These are phyloP conservation scores for Aspergillus brasiliensis DNA, from an alignment of 2,329 filamentous ascomycete genomes.

Conservation along the genomic window DNA sequence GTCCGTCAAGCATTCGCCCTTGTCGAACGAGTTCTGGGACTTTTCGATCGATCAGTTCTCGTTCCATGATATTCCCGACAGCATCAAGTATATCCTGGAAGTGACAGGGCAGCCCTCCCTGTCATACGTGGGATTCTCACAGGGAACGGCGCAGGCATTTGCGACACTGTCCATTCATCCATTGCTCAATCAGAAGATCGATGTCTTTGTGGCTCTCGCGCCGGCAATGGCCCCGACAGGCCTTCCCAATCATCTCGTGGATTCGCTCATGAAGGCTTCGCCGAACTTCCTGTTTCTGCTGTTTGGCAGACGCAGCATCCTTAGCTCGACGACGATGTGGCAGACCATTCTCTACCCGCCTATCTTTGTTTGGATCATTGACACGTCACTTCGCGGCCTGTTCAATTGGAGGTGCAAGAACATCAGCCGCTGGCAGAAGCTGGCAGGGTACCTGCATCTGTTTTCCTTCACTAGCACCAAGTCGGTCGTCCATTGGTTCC, in stretches of 20 bases:
- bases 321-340: conserved; percentile 95
- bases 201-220: conserved; percentile 93
- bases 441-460: conserved; percentile 91
- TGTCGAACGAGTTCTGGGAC: conserved; percentile 82
- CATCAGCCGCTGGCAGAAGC: conserved; percentile 82
- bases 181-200: conserved; percentile 85
- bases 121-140: conserved; percentile 96
- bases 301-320: conserved; percentile 87
- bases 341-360: conserved; percentile 93
- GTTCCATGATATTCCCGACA: conserved; percentile 95
- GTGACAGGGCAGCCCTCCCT: conserved; percentile 80
- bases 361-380: conserved; percentile 86
- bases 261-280: conserved; percentile 89
- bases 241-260: conserved; percentile 84
- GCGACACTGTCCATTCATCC: conserved; percentile 91
- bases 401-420: conserved; percentile 89
- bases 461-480: conserved; percentile 98
- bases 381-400: conserved; percentile 75
- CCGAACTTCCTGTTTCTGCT: conserved; percentile 89
- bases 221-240: conserved; percentile 96
- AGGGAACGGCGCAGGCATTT: conserved; percentile 96
- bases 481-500: conserved; percentile 98
- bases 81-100: conserved; percentile 85
- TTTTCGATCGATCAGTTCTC: conserved; percentile 99
- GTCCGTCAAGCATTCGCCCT: conserved; percentile 73